phyloP scores from a whole-genome alignment of 306 rosid species.

The Gynostemma pentaphyllum region DNA sequence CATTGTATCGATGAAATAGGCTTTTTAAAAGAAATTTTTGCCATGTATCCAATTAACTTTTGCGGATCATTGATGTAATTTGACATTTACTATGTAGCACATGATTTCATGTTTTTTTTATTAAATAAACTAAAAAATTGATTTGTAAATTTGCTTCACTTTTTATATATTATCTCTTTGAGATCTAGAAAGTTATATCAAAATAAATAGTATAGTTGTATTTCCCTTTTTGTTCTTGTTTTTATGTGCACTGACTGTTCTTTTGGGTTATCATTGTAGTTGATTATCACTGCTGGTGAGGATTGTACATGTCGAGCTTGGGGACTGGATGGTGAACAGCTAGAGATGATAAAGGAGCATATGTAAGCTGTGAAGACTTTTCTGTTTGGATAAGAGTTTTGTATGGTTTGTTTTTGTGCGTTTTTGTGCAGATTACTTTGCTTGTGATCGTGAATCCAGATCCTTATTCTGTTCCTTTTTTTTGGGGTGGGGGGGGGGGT shows the following conservation, averaged over 20 bases:
- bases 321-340: conserved; percentile 72
- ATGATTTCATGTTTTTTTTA: neutral
- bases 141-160: neutral
- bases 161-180: neutral
- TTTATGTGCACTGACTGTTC: conserved; percentile 4
- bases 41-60: no score
- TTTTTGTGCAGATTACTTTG: neutral
- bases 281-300: conserved; percentile 83
- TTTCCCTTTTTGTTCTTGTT: neutral
- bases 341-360: conserved; percentile 76
- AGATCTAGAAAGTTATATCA: neutral
- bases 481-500: neutral
- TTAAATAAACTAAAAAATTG: neutral
- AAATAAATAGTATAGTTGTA: neutral
- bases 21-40: no score
- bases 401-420: neutral
- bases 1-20: no score
- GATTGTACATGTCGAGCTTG: conserved; percentile 90
- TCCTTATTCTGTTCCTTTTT: no score
- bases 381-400: conserved; percentile 10
- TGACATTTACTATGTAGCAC: neutral
- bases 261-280: conserved; percentile 23
- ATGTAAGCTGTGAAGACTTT: conserved; percentile 32
- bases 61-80: neutral
- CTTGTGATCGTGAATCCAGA: no score